Base-by-base conservation (phyloP, 805 yeast species). In the Spathaspora hagerdaliae region DNA sequence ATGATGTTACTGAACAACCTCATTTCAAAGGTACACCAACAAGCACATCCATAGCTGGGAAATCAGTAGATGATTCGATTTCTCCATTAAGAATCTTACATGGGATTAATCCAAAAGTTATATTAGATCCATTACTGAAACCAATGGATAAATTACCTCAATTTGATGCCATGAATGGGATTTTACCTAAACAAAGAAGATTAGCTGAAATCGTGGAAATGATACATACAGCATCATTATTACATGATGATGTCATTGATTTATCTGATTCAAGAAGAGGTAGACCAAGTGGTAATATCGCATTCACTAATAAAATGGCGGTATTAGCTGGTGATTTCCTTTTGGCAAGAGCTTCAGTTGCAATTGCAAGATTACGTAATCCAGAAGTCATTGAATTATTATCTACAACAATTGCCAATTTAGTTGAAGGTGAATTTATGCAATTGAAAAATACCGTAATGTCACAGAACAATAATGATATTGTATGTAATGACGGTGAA, bases 401-500 rank as follows among this genome's bases (percentile, higher is more conserved):
- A 71, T 90, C 97, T 3, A 92, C 97, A 11, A 86, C 97, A 31
- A 94, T 94, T 61, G 99, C 98, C 10, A 94, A 94, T 62, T 75
- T 94, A 49, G 98, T 94, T 1, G 99, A 94, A 69, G 99, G 99
- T 42, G 99, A 94, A 69, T 92, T 94, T 63, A 94, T 94, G 98
- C 99, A 94, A 69, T 78, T 94, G 72, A 91, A 92, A 56, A 94
- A 94, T 67, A 89, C 97, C 0, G 94, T 91, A 7, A 69, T 85
- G 36, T 65, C 56, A 48, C 53, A 53, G 39, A 78, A 73, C 48
- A 80, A 79, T 31, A 60, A 74, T 42, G 60, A 71, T 31, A 61
- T 65, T 38, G 64, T 73, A 15, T 69, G 74, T 47, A 87, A 78
- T 50, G 78, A 69, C 45, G 75, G 75, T 3, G 77, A 71, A 42